phyloP scores from a whole-genome alignment of 306 rosid genomes.

The Rosa lucieae region DNA sequence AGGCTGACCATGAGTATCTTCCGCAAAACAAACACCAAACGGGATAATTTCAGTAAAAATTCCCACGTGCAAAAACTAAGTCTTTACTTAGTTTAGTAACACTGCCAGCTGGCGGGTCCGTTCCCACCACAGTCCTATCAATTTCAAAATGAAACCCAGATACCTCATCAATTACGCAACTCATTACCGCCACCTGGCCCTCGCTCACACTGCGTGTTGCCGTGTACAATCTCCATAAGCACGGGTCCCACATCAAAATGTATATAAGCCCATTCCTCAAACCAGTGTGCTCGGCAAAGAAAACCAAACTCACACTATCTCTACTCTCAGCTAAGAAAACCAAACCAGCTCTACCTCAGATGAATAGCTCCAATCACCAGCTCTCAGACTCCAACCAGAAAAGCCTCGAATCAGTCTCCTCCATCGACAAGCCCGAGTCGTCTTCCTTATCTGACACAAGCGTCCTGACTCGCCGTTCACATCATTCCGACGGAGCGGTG shows the following conservation, averaged over 20 bases:
- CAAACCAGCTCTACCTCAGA: background rate
- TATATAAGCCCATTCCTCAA: too few relatives aligned
- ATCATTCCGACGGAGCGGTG: conserved; percentile 44
- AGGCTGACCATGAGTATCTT: too few relatives aligned
- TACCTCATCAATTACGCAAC: too few relatives aligned
- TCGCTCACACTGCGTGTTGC: background rate
- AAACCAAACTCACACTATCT: background rate
- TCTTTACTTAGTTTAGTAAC: too few relatives aligned
- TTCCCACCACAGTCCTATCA: too few relatives aligned
- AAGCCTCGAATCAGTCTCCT: background rate
- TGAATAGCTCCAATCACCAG: background rate
- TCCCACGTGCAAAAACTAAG: too few relatives aligned
- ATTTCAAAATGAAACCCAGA: too few relatives aligned
- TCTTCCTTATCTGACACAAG: conserved; percentile 25
- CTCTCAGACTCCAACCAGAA: background rate
- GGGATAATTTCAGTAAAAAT: too few relatives aligned
- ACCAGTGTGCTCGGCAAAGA: too few relatives aligned
- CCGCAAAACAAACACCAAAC: too few relatives aligned
- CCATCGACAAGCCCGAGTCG: conserved; percentile 9
- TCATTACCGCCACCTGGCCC: background rate
- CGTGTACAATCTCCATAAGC: background rate
- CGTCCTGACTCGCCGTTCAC: background rate
- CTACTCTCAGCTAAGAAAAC: background rate
- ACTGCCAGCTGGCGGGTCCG: too few relatives aligned
- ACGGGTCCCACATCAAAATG: too few relatives aligned